Evolutionary conservation across 495 filamentous ascomycete species (phyloP).

Genomic region (Penicillium angulare): DNA sequence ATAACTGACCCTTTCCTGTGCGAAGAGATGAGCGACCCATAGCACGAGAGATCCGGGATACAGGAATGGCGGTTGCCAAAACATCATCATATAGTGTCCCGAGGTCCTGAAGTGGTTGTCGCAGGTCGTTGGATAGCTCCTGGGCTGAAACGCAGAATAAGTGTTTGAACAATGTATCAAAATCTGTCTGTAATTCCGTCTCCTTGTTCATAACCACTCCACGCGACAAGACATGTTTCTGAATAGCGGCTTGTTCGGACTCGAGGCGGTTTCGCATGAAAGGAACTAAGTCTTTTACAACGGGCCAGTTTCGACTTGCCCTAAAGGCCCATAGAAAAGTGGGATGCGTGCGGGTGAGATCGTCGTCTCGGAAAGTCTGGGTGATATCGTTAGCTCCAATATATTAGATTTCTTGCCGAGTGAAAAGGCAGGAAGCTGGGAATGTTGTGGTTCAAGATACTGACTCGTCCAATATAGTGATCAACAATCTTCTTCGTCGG

Average conservation of each 20-base stretch:
- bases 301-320: conserved; percentile 71
- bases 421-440: too few species aligned
- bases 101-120: conserved; percentile 58
- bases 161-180: conserved; percentile 79
- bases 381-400: not conserved
- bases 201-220: conserved; percentile 36
- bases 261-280: conserved; percentile 64
- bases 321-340: conserved; percentile 87
- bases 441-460: too few species aligned
- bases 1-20: conserved; percentile 66
- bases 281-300: conserved; percentile 63
- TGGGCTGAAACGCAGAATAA: conserved; percentile 80
- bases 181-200: conserved; percentile 51
- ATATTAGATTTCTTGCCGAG: not conserved
- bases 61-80: conserved; percentile 57
- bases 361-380: conserved; percentile 66
- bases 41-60: conserved; percentile 33
- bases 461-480: conserved; percentile 67
- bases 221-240: conserved; percentile 41
- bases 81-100: conserved; percentile 81
- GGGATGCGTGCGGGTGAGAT: conserved; percentile 72
- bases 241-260: conserved; percentile 26
- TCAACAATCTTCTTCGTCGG: conserved; percentile 78
- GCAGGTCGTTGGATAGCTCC: conserved; percentile 64
- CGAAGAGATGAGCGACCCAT: conserved; percentile 36